Evolutionary conservation across 2,329 filamentous ascomycete genomes (phyloP).

Genomic region (Cryoendolithus antarcticus): DNA sequence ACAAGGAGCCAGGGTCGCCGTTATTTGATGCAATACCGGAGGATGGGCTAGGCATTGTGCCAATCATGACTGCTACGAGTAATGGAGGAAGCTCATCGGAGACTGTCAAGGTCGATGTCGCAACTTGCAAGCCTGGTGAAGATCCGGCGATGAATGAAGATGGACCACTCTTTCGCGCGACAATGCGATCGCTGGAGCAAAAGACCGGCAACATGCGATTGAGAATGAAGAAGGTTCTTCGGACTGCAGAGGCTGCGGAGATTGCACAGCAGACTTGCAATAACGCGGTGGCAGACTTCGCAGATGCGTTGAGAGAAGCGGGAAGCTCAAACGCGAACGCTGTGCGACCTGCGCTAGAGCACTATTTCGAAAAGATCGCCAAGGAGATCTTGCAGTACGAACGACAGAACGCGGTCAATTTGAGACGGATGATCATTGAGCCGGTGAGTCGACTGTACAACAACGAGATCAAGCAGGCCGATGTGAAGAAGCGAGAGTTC

Average conservation of each 20-base stretch:
- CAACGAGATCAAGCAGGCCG: slow-evolving; percentile 93
- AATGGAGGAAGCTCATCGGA: slow-evolving; percentile 22
- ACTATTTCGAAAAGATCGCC: slow-evolving; percentile 96
- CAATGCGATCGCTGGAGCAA: slow-evolving; percentile 90
- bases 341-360: slow-evolving; percentile 90
- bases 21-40: slow-evolving; percentile 37
- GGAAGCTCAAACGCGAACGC: slow-evolving; percentile 87
- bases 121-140: slow-evolving; percentile 71
- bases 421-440: slow-evolving; percentile 90
- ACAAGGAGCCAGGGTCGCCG: slow-evolving; percentile 34
- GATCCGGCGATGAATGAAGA: slow-evolving; percentile 80
- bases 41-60: slow-evolving; percentile 31
- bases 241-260: slow-evolving; percentile 82
- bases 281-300: slow-evolving; percentile 68
- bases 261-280: slow-evolving; percentile 72
- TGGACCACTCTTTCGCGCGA: slow-evolving; percentile 88
- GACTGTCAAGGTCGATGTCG: slow-evolving; percentile 71
- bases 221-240: slow-evolving; percentile 92
- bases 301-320: slow-evolving; percentile 76
- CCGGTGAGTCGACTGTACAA: slow-evolving; percentile 86
- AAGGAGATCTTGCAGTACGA: slow-evolving; percentile 82
- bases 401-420: slow-evolving; percentile 65
- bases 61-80: slow-evolving; percentile 26
- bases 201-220: slow-evolving; percentile 90
- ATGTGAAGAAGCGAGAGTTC: slow-evolving; percentile 93